Conservation (phyloP, 225 moss, liverwort and hornwort genomes). For the Climacium dendroides region DNA sequence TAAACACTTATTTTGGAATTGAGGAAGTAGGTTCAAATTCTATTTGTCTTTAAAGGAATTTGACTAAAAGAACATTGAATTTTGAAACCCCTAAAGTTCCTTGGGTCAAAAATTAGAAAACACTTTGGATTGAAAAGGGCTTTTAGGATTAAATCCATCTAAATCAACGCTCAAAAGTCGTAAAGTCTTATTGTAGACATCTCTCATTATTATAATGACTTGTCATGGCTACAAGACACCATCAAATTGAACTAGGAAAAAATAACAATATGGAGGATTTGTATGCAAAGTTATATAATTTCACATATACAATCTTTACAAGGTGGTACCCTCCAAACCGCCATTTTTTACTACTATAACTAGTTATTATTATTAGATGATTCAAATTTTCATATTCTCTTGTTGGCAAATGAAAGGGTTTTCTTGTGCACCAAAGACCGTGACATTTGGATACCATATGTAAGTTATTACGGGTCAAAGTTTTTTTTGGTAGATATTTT, state of each 20-base stretch:
- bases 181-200: fast-evolving
- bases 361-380: background rate
- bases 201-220: background rate
- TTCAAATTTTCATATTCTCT: background rate
- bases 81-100: background rate
- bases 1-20: background rate
- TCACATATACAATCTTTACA: background rate
- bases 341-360: background rate
- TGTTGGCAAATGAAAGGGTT: background rate
- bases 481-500: background rate
- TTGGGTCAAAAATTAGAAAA: background rate
- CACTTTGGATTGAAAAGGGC: background rate
- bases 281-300: background rate
- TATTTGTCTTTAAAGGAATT: background rate
- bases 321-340: fast-evolving
- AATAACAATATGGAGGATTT: background rate
- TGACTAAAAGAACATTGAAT: background rate
- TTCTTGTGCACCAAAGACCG: too few relatives aligned
- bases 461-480: background rate
- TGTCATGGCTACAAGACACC: background rate
- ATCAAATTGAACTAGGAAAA: fast-evolving
- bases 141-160: background rate
- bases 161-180: fast-evolving
- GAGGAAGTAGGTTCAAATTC: background rate
- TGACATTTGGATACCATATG: background rate